These are phyloP conservation scores for Candida ovalis DNA, from an alignment of 805 yeast genomes.

Conservation along the genomic window DNA sequence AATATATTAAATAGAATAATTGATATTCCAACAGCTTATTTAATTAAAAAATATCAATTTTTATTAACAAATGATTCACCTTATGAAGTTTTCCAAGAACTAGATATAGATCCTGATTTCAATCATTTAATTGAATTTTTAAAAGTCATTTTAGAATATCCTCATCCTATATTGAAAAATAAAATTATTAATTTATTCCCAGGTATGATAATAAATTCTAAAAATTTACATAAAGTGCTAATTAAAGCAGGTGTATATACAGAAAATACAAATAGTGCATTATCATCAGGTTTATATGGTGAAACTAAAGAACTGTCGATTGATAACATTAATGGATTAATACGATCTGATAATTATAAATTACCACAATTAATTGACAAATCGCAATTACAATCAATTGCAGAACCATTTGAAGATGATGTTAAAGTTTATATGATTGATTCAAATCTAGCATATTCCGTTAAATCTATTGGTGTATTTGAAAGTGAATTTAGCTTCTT, in stretches of 20 bases:
- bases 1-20: conserved; percentile 14
- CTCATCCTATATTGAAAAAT: conserved; percentile 24
- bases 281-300: conserved; percentile 26
- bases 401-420: neutral
- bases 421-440: conserved; percentile 15
- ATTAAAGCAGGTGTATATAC: conserved; percentile 14
- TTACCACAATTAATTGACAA: neutral
- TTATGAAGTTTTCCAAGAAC: conserved; percentile 12
- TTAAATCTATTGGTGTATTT: conserved; percentile 14
- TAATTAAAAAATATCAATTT: conserved; percentile 13
- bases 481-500: conserved; percentile 19
- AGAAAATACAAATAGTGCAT: conserved; percentile 19
- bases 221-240: conserved; percentile 14
- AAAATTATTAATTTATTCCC: conserved; percentile 16
- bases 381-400: neutral
- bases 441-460: conserved; percentile 21
- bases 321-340: neutral
- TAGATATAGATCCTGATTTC: conserved; percentile 15
- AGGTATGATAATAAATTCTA: conserved; percentile 9
- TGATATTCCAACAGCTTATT: conserved; percentile 9
- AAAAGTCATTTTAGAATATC: conserved; percentile 29
- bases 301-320: neutral
- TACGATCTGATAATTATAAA: neutral
- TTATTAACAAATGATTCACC: conserved; percentile 14
- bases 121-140: conserved; percentile 23